Evolutionary conservation across 2,329 filamentous ascomycete genomes (phyloP), one percentile per base, ranked within the genome.

Genomic region (Bipolaris zeicola): DNA sequence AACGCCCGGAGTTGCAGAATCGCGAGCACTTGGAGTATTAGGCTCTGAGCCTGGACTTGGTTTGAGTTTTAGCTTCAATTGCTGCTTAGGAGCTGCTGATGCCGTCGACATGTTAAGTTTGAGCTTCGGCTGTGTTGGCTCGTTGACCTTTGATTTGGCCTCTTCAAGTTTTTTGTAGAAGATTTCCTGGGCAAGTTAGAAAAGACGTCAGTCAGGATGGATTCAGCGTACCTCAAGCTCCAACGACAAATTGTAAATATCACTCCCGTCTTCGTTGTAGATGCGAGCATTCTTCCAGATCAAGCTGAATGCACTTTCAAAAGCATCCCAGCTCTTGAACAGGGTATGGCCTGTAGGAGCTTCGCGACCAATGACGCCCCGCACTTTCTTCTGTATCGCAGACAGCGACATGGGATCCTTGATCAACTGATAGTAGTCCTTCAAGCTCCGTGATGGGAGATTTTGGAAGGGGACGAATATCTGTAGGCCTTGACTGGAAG

Each of bases 231-330:
- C 91, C 85, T 96, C 88, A 6, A 97, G 84, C 57, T 95, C 87
- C 46, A 87, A 85, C 0, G 92, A 91, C 58, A 95, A 81, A 20
- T 85, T 81, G 62, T 88, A 91, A 49, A 96, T 93, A 14, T 92
- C 89, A 69, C 93, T 96, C 3, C 89, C 90, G 70, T 96, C 92
- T 74, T 96, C 91, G 65, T 97, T 97, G 80, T 94, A 97, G 57
- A 89, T 89, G 68, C 87, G 89, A 0, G 92, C 92, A 75, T 97
- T 97, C 46, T 83, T 84, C 93, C 93, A 97, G 41, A 97, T 87
- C 50, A 91, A 83, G 67, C 87, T 90, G 11, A 91, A 83, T 68
- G 90, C 90, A 51, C 92, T 87, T 72, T 92, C 91, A 63, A 96
- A 91, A 0, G 87, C 83, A 54, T 87, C 83, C 93, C 93, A 97